phyloP scores from a whole-genome alignment of 2,329 filamentous ascomycete genomes.

The Epicoccum nigrum region DNA sequence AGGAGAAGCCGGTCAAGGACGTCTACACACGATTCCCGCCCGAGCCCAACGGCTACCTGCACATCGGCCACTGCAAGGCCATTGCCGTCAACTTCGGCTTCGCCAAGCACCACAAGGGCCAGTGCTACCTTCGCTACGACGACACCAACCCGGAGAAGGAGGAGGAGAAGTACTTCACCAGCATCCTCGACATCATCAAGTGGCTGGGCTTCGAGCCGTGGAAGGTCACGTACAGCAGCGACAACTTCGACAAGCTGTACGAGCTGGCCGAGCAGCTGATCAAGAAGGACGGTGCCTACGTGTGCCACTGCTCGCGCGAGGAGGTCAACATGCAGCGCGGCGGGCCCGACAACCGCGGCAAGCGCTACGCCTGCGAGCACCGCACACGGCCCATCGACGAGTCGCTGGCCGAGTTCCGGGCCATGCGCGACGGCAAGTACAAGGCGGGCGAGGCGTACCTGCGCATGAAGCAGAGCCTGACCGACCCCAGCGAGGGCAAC shows the following conservation, averaged over 20 bases:
- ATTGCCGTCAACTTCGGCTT: conserved; percentile 98
- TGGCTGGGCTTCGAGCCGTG: conserved; percentile 87
- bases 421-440: conserved; percentile 92
- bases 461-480: conserved; percentile 87
- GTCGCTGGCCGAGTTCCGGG: conserved; percentile 82
- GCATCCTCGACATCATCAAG: conserved; percentile 84
- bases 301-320: conserved; percentile 81
- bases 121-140: conserved; percentile 81
- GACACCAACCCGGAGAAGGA: conserved; percentile 96
- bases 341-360: conserved; percentile 70
- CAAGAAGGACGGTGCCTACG: conserved; percentile 70
- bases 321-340: conserved; percentile 89
- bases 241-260: conserved; percentile 88
- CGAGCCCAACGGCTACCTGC: conserved; percentile 87
- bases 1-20: conserved; percentile 55
- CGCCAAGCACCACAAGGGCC: conserved; percentile 79
- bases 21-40: conserved; percentile 59
- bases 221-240: conserved; percentile 83
- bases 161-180: conserved; percentile 84
- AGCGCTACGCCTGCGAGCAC: conserved; percentile 80
- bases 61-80: conserved; percentile 93
- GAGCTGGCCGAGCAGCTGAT: conserved; percentile 88
- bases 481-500: conserved; percentile 70
- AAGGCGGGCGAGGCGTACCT: conserved; percentile 81
- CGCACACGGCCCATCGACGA: conserved; percentile 75